Base-by-base conservation (phyloP, 1,284 basidiomycete genomes). In the Kwoniella shivajii region DNA sequence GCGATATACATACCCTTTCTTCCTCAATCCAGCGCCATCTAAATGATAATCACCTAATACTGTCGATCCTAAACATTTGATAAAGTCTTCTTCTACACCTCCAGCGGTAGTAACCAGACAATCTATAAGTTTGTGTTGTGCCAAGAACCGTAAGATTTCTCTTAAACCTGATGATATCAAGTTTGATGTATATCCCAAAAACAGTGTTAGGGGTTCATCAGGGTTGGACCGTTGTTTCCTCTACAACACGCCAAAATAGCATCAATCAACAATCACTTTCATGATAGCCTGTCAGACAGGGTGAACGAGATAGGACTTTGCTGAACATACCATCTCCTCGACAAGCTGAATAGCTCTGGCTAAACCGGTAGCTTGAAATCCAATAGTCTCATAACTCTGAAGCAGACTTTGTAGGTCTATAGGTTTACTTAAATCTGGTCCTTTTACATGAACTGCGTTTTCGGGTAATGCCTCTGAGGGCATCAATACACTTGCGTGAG, bases 131-230 rank as follows among this genome's bases (percentile, higher is more conserved):
- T 88, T 90, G 81, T 99, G 86, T 77, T 98, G 93, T 39, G 93
- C 95, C 38, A 99, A 87, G 76, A 95, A 87, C 24, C 89, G 83
- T 67, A 99, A 90, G 45, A 98, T 83, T 78, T 99, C 96, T 44
- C 96, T 86, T 49, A 99, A 81, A 9, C 96, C 96, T 3, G 95
- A 98, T 0, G 96, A 99, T 68, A 99, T 96, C 30, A 99, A 85
- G 78, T 99, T 99, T 42, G 95, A 99, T 2, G 96, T 99, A 79
- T 95, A 99, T 50, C 96, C 96, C 38, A 99, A 86, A 76, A 99
- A 96, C 72, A 99, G 85, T 60, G 87, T 88, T 20, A 78, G 60
- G 0, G 77, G 77, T 65, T 76, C 57, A 22, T 76, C 70, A 1
- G 69, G 56, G 55, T 74, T 66, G 29, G 57, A 45, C 6, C 77